Base-by-base conservation (phyloP, 495 filamentous ascomycete species). In the Podospora pseudoanserina region DNA sequence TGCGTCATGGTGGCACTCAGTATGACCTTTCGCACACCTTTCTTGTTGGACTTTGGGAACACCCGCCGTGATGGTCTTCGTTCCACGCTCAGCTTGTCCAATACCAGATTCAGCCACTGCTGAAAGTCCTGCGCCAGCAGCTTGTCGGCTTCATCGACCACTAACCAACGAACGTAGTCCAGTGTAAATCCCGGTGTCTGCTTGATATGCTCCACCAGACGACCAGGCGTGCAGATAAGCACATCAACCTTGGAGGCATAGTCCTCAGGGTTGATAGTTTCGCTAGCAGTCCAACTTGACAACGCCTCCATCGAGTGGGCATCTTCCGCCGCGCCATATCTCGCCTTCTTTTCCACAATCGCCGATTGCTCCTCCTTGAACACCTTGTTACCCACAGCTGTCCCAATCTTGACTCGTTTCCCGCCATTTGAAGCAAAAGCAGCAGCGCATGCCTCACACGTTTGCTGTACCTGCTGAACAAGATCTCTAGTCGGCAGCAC, bases 91-190 rank as follows among this genome's bases (percentile, higher is more conserved):
- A 97, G 75, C 6, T 83, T 85, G 2, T 82, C 83, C 74, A 92
- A 88, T 4, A 97, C 86, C 2, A 88, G 78, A 63, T 89, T 87
- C 5, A 96, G 83, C 92, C 94, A 98, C 72, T 95, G 90, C 73
- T 97, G 94, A 75, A 94, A 98, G 70, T 90, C 92, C 75, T 97
- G 91, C 20, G 93, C 91, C 3, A 98, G 88, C 6, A 98, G 81
- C 70, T 94, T 88, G 78, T 98, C 95, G 0, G 94, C 95, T 79
- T 99, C 95, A 73, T 99, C 95, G 34, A 98, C 91, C 20, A 96
- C 87, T 20, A 94, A 83, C 93, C 92, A 98, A 70, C 89, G 85
- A 5, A 95, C 83, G 77, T 89, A 85, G 44, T 89, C 83, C 61
- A 93, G 81, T 3, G 83, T 87, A 73, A 97, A 96, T 2, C 94